These are phyloP conservation scores for Mesembryanthemum crystallinum DNA, from an alignment of 148 eudicot genomes.

Conservation along the genomic window DNA sequence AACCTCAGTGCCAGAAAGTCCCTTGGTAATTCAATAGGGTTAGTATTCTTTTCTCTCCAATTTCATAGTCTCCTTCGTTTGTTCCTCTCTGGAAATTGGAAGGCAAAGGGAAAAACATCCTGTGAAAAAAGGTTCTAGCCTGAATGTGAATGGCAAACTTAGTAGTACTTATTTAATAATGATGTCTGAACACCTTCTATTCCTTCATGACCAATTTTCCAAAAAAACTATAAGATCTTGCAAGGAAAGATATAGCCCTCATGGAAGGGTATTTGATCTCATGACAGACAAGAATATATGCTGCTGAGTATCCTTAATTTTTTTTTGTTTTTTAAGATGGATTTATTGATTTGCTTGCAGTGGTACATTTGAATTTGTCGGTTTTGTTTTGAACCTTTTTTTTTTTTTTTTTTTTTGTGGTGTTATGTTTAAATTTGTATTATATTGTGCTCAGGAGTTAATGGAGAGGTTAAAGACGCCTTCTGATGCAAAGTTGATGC, in stretches of 20 bases:
- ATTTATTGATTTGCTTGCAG: background rate
- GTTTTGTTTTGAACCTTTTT: background rate
- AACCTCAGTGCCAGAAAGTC: background rate
- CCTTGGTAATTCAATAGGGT: background rate
- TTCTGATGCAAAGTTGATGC: slow-evolving; percentile 88
- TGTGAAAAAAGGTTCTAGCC: too few species aligned
- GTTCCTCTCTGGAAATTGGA: background rate
- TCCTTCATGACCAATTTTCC: background rate
- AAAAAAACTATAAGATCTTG: background rate
- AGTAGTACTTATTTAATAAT: background rate
- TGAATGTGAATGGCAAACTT: too few species aligned
- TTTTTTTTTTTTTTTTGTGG: background rate
- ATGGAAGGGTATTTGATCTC: background rate
- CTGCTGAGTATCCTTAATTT: background rate
- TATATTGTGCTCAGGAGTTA: slow-evolving; percentile 55
- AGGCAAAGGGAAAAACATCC: too few species aligned
- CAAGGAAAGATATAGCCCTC: background rate
- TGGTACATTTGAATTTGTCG: background rate
- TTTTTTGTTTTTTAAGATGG: background rate
- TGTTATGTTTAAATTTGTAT: background rate
- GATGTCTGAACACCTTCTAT: background rate
- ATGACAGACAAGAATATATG: background rate
- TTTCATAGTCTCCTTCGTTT: background rate
- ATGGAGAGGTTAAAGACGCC: slow-evolving; percentile 80
- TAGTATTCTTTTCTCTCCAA: background rate